Conservation (phyloP, 164 flowering plant genomes). For the Saururus chinensis region DNA sequence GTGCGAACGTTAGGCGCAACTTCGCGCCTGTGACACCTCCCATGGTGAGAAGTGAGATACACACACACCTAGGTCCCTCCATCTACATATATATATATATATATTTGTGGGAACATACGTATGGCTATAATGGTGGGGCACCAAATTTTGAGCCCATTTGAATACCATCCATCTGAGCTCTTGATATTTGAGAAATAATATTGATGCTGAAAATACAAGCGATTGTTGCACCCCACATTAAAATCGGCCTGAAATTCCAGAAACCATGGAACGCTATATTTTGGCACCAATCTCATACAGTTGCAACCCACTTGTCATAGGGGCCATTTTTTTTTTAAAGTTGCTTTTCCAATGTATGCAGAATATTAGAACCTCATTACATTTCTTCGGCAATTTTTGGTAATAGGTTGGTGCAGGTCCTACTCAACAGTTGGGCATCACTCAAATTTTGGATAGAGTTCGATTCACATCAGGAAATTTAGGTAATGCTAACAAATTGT, state of each 20-base stretch:
- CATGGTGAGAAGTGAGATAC: too few relatives aligned
- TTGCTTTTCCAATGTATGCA: neutral
- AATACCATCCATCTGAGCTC: too few relatives aligned
- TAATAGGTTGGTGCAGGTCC: slow-evolving; percentile 33
- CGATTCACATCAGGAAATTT: slow-evolving; percentile 24
- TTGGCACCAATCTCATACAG: neutral
- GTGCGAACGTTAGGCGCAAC: too few relatives aligned
- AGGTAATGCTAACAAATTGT: slow-evolving; percentile 14
- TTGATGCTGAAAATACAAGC: neutral
- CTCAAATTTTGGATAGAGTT: slow-evolving; percentile 27
- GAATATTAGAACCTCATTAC: neutral
- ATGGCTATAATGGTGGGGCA: too few relatives aligned
- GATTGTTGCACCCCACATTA: neutral
- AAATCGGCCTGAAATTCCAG: neutral
- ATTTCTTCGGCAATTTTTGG: neutral
- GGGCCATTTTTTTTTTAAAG: neutral
- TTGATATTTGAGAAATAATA: neutral
- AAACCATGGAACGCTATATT: neutral
- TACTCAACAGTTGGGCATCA: slow-evolving; percentile 14
- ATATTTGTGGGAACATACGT: too few relatives aligned
- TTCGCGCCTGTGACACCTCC: too few relatives aligned
- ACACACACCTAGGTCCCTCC: too few relatives aligned
- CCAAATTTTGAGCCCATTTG: too few relatives aligned
- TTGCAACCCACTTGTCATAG: neutral
- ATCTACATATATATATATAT: too few relatives aligned